phyloP scores from a whole-genome alignment of 345 rosid genomes.

The Lepidium sativum region DNA sequence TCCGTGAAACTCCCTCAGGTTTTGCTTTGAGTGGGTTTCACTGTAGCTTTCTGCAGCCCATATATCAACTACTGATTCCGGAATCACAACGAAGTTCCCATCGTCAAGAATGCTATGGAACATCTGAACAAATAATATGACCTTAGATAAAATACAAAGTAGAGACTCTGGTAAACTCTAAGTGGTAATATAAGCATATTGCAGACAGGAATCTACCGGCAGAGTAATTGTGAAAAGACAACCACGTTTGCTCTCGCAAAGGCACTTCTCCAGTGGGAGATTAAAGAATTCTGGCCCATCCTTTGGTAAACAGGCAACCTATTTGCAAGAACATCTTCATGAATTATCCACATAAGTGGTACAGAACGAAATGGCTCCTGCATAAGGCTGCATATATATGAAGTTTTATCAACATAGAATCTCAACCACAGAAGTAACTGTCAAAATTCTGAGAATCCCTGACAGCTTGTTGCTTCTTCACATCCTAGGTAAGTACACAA shows the following conservation, averaged over 20 bases:
- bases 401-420: constrained; percentile 44
- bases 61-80: constrained; percentile 84
- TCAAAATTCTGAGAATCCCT: not conserved
- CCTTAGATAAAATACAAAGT: constrained; percentile 27
- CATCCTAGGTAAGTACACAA: not conserved
- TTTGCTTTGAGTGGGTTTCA: constrained; percentile 49
- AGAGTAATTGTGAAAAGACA: constrained; percentile 74
- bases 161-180: not conserved
- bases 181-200: constrained; percentile 12
- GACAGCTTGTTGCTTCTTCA: constrained; percentile 5
- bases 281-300: constrained; percentile 51
- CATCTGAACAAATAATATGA: constrained; percentile 56
- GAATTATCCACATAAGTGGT: constrained; percentile 90
- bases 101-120: constrained; percentile 79
- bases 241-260: constrained; percentile 70
- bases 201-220: constrained; percentile 48
- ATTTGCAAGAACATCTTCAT: constrained; percentile 78
- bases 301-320: constrained; percentile 59
- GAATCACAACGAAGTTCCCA: constrained; percentile 95
- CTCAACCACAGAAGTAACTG: constrained; percentile 13
- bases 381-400: constrained; percentile 91
- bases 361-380: constrained; percentile 91
- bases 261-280: constrained; percentile 65
- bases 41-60: constrained; percentile 82
- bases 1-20: constrained; percentile 52